Evolutionary conservation across 2,329 filamentous ascomycete genomes (phyloP).

Genomic region (Alternaria alternata): DNA sequence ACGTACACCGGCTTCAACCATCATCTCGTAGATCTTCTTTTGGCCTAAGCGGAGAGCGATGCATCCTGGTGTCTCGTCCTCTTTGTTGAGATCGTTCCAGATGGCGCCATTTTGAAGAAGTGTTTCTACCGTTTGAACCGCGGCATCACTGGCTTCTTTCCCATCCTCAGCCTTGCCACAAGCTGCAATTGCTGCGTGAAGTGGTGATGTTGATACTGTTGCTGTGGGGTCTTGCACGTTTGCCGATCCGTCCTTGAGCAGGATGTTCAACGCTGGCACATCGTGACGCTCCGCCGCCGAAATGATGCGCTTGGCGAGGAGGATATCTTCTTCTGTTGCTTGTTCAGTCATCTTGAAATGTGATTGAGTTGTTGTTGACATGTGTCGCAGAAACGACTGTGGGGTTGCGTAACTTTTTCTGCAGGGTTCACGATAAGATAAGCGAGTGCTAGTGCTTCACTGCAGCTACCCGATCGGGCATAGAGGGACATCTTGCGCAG

Average conservation of each 20-base stretch:
- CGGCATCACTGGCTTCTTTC: slow-evolving; percentile 39
- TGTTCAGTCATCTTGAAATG: slow-evolving; percentile 41
- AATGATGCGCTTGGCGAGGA: slow-evolving; percentile 49
- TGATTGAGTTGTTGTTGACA: slow-evolving; percentile 1
- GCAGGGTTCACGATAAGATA: slow-evolving; percentile 20
- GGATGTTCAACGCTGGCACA: slow-evolving; percentile 41
- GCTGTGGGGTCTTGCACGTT: slow-evolving; percentile 50
- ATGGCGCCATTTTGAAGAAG: slow-evolving; percentile 50
- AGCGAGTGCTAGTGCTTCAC: slow-evolving; percentile 22
- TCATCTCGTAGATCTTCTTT: slow-evolving; percentile 46
- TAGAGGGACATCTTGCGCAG: neutral
- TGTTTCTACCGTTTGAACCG: slow-evolving; percentile 41
- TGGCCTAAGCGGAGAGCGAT: slow-evolving; percentile 45
- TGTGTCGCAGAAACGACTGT: slow-evolving; percentile 13
- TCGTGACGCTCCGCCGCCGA: slow-evolving; percentile 48
- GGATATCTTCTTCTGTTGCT: slow-evolving; percentile 47
- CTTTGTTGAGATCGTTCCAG: slow-evolving; percentile 50
- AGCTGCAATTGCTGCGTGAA: slow-evolving; percentile 46
- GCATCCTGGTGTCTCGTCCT: slow-evolving; percentile 51
- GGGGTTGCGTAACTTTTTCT: slow-evolving; percentile 20
- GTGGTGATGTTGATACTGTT: slow-evolving; percentile 44
- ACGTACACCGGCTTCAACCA: slow-evolving; percentile 49
- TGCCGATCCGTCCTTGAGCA: slow-evolving; percentile 48
- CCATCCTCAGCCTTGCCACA: slow-evolving; percentile 42
- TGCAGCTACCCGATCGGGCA: slow-evolving; percentile 14